These are phyloP conservation scores for Melampsora americana DNA, from an alignment of 1,284 basidiomycete species.

Conservation along the genomic window DNA sequence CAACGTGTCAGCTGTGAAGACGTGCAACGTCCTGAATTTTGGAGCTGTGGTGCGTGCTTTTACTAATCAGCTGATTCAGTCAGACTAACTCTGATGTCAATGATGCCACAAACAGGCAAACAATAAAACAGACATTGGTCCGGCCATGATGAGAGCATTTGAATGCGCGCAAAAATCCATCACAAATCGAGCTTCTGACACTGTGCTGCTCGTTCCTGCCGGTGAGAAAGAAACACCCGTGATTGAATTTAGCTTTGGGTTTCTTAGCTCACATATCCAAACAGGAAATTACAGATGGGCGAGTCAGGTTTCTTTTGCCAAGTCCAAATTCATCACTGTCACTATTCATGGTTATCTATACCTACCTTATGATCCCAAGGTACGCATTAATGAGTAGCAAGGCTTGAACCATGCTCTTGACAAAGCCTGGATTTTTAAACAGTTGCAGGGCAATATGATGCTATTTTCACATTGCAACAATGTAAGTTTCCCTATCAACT, in stretches of 20 bases:
- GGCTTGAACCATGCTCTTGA: not conserved
- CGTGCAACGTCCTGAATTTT: constrained; percentile 29
- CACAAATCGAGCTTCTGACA: constrained; percentile 24
- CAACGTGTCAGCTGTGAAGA: not conserved
- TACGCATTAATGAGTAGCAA: not conserved
- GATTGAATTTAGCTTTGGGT: no score
- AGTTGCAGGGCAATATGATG: constrained; percentile 30
- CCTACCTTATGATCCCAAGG: constrained; percentile 2
- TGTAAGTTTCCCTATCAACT: not conserved
- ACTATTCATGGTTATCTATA: not conserved
- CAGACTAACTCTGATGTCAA: not conserved
- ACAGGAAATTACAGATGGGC: constrained; percentile 4
- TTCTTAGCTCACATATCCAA: no score
- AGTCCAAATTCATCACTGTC: not conserved
- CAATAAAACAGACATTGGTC: constrained; percentile 31
- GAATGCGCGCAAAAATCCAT: not conserved
- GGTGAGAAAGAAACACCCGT: not conserved
- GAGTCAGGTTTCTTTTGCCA: not conserved
- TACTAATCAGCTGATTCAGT: not conserved
- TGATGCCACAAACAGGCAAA: constrained; percentile 14
- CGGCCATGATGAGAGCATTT: constrained; percentile 29
- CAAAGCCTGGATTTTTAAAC: not conserved
- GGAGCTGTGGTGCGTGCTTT: constrained; percentile 24
- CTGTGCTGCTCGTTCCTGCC: constrained; percentile 15
- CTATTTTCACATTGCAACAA: constrained; percentile 5